Conservation (phyloP, 164 flowering plant species). For the Piper betle region DNA sequence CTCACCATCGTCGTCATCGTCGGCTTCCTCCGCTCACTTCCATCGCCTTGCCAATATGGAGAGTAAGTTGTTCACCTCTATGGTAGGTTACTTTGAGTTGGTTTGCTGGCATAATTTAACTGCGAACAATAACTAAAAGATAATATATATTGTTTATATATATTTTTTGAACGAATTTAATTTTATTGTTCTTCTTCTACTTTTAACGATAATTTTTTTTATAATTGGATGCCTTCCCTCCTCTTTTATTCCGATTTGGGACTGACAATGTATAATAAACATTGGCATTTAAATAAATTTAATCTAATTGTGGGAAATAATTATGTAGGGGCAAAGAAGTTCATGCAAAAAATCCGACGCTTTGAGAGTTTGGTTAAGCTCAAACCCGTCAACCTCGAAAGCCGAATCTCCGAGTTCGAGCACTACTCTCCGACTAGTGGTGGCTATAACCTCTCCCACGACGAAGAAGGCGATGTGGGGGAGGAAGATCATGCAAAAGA, state of each 20-base stretch:
- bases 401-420: conserved; percentile 18
- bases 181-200: too few species aligned
- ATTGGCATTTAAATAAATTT: too few species aligned
- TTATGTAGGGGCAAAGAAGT: conserved; percentile 15
- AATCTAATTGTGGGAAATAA: too few species aligned
- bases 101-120: too few species aligned
- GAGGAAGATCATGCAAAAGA: conserved; percentile 15
- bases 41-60: conserved; percentile 23
- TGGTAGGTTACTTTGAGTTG: too few species aligned
- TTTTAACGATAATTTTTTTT: too few species aligned
- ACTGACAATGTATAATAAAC: too few species aligned
- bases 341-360: conserved; percentile 13
- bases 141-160: too few species aligned
- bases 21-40: conserved; percentile 19
- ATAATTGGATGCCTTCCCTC: too few species aligned
- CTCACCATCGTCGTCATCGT: conserved; percentile 2
- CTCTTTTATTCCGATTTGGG: too few species aligned
- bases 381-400: conserved; percentile 43
- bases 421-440: not conserved
- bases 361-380: conserved; percentile 31
- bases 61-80: conserved; percentile 19
- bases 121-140: too few species aligned
- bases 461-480: not conserved
- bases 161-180: too few species aligned
- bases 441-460: conserved; percentile 4